Base-by-base conservation (phyloP, 139 green algal genomes). In the Volvox reticuliferus region DNA sequence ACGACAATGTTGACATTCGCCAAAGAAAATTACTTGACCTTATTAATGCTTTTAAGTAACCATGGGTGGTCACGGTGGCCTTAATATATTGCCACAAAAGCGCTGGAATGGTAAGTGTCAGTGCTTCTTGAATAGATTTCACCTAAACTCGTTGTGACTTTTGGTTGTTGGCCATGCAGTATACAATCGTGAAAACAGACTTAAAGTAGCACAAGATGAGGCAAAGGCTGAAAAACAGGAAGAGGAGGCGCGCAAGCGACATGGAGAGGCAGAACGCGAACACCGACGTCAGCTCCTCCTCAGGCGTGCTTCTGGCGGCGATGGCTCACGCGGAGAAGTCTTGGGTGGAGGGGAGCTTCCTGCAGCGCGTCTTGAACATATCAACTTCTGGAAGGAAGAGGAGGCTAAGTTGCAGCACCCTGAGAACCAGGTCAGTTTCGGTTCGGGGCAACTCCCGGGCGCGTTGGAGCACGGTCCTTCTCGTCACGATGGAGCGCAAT, bases 21-120 rank as follows among this genome's bases (percentile, higher is more conserved):
- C 44, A 55, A 55, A 9, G 9, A 55, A 55, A 9, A 9, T 55
- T 55, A 55, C 9, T 9, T 5, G 5, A 9, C 44, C 44, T 73
- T 73, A 26, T 73, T 73, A 73, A 28, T 9, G 21, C 5, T 73
- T 5, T 30, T 28, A 69, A 24, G 62, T 69, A 73, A 16, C 65
- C 6, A 99, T 99, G 98, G 98, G 97, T 20, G 98, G 98, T 0
- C 98, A 99, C 88, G 98, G 98, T 30, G 98, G 98, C 1, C 93
- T 99, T 22, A 99, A 99, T 89, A 99, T 99, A 82, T 88, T 99
- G 26, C 98, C 98, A 1, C 98, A 99, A 91, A 99, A 99, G 90
- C 95, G 93, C 5, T 99, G 97, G 97, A 98, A 99, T 88, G 96
- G 96, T 97, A n/a, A 88, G 94, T 61, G 30, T 32, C 1, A 16